A percentile compares a stretch with the other conserved stretches of the same genome.
Evolutionary conservation across 202 grass and related monocot species (phyloP).

Genomic region (Alloteropsis angusta): DNA sequence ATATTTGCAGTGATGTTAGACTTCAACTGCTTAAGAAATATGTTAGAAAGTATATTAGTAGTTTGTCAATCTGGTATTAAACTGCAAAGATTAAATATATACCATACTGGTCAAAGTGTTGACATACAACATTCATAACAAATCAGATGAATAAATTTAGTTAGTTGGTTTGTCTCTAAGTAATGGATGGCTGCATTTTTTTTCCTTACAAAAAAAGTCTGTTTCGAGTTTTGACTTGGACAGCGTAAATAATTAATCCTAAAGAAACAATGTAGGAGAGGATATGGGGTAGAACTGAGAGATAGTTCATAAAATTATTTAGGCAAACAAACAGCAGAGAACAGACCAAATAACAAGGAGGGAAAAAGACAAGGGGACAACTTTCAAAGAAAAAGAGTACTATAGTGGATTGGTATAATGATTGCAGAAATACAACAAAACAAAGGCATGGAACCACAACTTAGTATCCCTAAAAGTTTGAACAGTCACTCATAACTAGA

Average conservation of each 20-base stretch:
- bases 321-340: background rate
- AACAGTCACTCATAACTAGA: background rate
- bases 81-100: background rate
- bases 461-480: background rate
- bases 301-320: background rate
- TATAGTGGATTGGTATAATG: background rate
- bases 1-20: conserved; percentile 1
- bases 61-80: background rate
- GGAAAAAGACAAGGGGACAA: background rate
- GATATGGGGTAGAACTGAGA: background rate
- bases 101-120: background rate
- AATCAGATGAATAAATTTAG: background rate
- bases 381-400: background rate
- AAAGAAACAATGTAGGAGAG: background rate
- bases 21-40: background rate
- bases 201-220: background rate
- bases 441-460: background rate
- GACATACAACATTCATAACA: background rate
- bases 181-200: background rate
- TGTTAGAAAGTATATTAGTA: background rate
- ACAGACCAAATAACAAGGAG: background rate
- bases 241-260: background rate
- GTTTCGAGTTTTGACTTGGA: background rate
- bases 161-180: background rate
- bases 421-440: background rate